Base-by-base conservation (phyloP, 768 basidiomycete species). In the Pholiota molesta region DNA sequence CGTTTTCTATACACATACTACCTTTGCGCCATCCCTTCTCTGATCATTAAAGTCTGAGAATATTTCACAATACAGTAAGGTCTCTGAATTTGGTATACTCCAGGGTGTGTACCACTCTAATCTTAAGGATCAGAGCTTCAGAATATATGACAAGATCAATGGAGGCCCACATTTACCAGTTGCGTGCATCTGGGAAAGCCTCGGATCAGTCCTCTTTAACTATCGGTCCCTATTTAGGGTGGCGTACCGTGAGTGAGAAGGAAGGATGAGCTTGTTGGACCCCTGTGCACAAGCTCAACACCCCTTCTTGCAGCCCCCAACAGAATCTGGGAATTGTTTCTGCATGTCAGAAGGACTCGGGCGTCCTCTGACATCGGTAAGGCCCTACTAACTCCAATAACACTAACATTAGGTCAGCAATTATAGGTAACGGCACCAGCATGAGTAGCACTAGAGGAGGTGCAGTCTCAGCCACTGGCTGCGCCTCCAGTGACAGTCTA, bases 131-230 rank as follows among this genome's bases (percentile, higher is more conserved):
- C 21, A 26, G 21, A 52, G 37, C 2, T 11, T 39, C 37, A 39
- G 37, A 26, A 10, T 2, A 39, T 7, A 52, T 52, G 51, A 23
- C 19, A 7, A 2, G 52, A 33, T 53, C 52, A 31, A 53, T 8
- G 2, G 52, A 31, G 52, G 52, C 52, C 52, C 52, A 53, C 52
- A 53, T 53, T 31, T 53, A 53, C 52, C 52, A 33, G 28, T 31
- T 14, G 52, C 28, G 28, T 33, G 52, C 52, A n/a, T 26, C 28
- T 33, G 52, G 52, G 26, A 53, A 53, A 53, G 52, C 52, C 52
- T 31, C 28, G 28, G 52, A 53, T 33, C 52, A 9, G 52, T 31
- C 45, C 45, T 17, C 14, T 29, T 7, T 5, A 28, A 31, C 29
- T 16, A 31, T 2, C 21, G 52, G 52, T 53, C 52, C 52, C 52